A percentile compares a stretch with the other conserved stretches of the same genome.
Conservation (phyloP, 2,329 filamentous ascomycete genomes). For the Aspergillus aculeatinus region DNA sequence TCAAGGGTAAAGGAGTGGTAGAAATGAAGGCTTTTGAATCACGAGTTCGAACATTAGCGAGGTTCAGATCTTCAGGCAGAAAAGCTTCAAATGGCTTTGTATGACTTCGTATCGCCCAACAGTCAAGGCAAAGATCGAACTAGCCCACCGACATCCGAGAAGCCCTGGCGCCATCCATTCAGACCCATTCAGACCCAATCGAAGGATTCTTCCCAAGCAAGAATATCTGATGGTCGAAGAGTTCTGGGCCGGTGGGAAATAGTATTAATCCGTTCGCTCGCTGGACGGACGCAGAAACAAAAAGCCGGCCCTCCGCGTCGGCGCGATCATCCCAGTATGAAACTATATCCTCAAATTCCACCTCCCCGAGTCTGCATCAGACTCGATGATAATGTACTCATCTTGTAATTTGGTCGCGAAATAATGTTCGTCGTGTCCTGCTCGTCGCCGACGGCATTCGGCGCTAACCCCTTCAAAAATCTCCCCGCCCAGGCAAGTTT, state of each 20-base stretch:
- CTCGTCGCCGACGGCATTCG: constrained; percentile 30
- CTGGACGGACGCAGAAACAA: constrained; percentile 42
- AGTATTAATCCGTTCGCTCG: constrained; percentile 39
- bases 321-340: constrained; percentile 34
- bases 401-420: constrained; percentile 22
- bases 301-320: constrained; percentile 40
- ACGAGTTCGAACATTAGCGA: neutral
- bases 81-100: neutral
- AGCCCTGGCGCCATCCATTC: neutral
- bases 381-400: constrained; percentile 15
- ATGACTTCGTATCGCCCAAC: neutral
- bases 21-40: no score
- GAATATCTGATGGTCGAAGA: constrained; percentile 10
- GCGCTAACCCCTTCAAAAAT: constrained; percentile 39
- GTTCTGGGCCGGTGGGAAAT: constrained; percentile 35
- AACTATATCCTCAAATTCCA: constrained; percentile 23
- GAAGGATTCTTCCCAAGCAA: no score
- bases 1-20: neutral
- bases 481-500: constrained; percentile 36
- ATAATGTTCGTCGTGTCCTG: constrained; percentile 35
- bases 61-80: neutral
- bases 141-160: neutral
- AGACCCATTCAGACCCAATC: no score
- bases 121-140: neutral
- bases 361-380: constrained; percentile 16